These are phyloP conservation scores for Malania oleifera DNA, from an alignment of 164 flowering plant genomes.

Conservation along the genomic window DNA sequence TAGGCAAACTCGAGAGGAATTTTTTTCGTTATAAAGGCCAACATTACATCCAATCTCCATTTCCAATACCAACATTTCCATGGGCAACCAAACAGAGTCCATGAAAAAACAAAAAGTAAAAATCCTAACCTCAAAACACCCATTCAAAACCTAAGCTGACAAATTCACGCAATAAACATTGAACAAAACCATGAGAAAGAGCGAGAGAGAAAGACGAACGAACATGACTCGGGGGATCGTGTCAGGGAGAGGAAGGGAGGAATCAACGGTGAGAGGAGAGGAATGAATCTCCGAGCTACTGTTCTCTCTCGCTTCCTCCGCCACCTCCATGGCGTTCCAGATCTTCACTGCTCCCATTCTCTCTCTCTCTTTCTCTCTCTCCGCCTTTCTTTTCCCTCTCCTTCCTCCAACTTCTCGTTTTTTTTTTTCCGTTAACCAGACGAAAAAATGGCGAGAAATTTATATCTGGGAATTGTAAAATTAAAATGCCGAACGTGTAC, in stretches of 20 bases:
- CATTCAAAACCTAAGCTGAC: neutral
- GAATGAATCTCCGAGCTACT: constrained; percentile 28
- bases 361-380: neutral
- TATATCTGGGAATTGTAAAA: too few relatives aligned
- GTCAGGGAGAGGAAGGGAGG: constrained; percentile 49
- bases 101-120: neutral
- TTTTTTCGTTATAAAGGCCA: neutral
- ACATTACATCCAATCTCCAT: neutral
- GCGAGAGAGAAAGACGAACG: constrained; percentile 13
- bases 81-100: neutral
- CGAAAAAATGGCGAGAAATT: too few relatives aligned
- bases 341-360: constrained; percentile 47
- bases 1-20: neutral
- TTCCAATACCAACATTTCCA: neutral
- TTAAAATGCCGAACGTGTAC: too few relatives aligned
- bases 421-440: too few relatives aligned
- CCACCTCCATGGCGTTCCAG: constrained; percentile 53
- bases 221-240: constrained; percentile 68
- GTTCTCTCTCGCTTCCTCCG: constrained; percentile 27
- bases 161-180: neutral
- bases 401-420: too few relatives aligned
- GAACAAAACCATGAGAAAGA: neutral
- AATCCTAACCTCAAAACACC: neutral
- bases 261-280: constrained; percentile 53
- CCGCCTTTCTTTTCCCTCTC: too few relatives aligned